Conservation (phyloP, 345 rosid genomes). For the Populus davidiana region DNA sequence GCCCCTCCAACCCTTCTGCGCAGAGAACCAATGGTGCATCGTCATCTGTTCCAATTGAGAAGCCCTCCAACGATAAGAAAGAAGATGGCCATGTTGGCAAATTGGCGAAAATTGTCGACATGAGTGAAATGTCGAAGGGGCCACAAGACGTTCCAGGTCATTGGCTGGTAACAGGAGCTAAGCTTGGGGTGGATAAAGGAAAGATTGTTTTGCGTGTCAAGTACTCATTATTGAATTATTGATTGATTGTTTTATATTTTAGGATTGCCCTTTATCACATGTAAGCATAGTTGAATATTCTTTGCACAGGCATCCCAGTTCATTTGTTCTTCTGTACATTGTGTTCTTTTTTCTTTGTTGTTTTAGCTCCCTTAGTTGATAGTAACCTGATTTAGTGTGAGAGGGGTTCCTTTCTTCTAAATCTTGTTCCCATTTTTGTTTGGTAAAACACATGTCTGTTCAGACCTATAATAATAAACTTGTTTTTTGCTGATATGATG, state of each 20-base stretch:
- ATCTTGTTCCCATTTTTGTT: slow-evolving; percentile 15
- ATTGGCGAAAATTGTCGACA: slow-evolving; percentile 73
- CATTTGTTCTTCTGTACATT: slow-evolving; percentile 50
- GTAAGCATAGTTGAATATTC: slow-evolving; percentile 48
- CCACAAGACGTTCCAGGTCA: slow-evolving; percentile 94
- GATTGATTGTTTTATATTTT: slow-evolving; percentile 25
- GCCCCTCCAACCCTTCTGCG: slow-evolving; percentile 42
- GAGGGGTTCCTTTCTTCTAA: neutral
- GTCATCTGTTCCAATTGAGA: slow-evolving; percentile 47
- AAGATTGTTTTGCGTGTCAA: slow-evolving; percentile 84
- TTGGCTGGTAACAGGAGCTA: slow-evolving; percentile 98
- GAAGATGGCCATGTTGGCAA: slow-evolving; percentile 65
- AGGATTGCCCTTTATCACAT: slow-evolving; percentile 26
- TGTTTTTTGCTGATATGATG: neutral
- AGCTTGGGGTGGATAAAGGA: slow-evolving; percentile 93
- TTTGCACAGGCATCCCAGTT: slow-evolving; percentile 52
- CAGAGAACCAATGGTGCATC: slow-evolving; percentile 52
- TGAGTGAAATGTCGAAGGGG: slow-evolving; percentile 82
- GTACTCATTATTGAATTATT: slow-evolving; percentile 90
- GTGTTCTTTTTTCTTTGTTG: slow-evolving; percentile 24
- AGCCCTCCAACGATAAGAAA: slow-evolving; percentile 46
- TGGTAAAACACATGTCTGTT: neutral
- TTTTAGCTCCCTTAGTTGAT: slow-evolving; percentile 13
- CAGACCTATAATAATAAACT: neutral
- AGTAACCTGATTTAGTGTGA: slow-evolving; percentile 4